Base-by-base conservation (phyloP, 352 stramenopile species). In the Globisporangium middletonii region DNA sequence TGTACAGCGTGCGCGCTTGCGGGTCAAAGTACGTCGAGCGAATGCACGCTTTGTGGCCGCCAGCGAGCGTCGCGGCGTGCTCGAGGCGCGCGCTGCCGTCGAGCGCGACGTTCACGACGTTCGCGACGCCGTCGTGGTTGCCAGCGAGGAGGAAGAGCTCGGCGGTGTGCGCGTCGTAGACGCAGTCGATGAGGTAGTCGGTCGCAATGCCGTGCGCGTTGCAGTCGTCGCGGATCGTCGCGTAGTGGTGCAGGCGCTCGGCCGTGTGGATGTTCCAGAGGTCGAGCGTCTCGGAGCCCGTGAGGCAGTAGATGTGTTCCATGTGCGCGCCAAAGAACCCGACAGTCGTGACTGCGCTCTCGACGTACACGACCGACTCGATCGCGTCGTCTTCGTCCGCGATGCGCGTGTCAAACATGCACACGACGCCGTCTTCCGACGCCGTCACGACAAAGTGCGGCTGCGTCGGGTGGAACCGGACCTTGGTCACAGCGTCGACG, bases 401-500 rank as follows among this genome's bases (percentile, higher is more conserved):
- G 35, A 95, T 86, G 53, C 77, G 79, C 50, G 72, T 90, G 60
- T 97, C 83, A 55, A 94, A 96, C 59, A 94, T 88, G 65, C 87
- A 96, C 69, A 97, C 88, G 48, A 96, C 72, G 53, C 89, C 89
- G 63, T 97, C 89, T 57, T 97, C 89, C 2, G 87, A 96, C 6
- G 82, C 89, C n/a, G 89, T 95, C 47, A 92, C 80, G 33, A 97
- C 74, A 63, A 89, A 92, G 15, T 77, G 70, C 27, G 59, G 71
- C 28, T 90, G 78, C 38, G 69, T 77, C 42, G 89, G 89, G 58
- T 95, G 85, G 70, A 95, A 96, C 3, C 75, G 79, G 27, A 97
- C 86, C 45, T 90, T 79, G 38, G 89, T 97, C 50, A 97, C 75
- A 38, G 85, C 77, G 61, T 96, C 88, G 26, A 92, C 80, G 68